Evolutionary conservation across 2,329 filamentous ascomycete genomes (phyloP).

Genomic region (Zymoseptoria tritici): DNA sequence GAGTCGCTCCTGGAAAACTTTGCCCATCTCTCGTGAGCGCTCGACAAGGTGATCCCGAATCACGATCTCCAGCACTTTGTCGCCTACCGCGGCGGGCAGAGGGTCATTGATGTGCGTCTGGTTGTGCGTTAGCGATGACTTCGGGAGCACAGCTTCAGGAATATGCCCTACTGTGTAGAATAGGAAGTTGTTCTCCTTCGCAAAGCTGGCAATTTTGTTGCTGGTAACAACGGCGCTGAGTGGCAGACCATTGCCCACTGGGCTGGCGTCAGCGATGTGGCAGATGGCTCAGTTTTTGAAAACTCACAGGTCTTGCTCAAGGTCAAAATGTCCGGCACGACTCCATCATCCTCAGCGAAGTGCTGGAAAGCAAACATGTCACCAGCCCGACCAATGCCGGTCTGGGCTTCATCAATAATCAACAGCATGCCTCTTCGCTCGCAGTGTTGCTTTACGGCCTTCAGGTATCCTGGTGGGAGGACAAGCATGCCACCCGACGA

Average conservation of each 20-base stretch:
- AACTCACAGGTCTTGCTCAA: constrained; percentile 22
- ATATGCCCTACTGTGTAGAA: constrained; percentile 19
- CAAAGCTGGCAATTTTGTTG: constrained; percentile 15
- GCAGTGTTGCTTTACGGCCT: constrained; percentile 48
- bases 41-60: constrained; percentile 21
- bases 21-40: constrained; percentile 14
- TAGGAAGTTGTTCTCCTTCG: constrained; percentile 21
- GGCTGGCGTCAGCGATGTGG: constrained; percentile 45
- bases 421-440: constrained; percentile 49
- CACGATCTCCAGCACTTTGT: constrained; percentile 28
- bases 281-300: constrained; percentile 46
- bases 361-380: constrained; percentile 54
- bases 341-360: constrained; percentile 31
- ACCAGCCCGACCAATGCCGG: constrained; percentile 48
- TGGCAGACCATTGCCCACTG: constrained; percentile 26
- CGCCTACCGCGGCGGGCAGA: constrained; percentile 24
- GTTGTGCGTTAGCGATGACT: constrained; percentile 15
- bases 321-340: constrained; percentile 43
- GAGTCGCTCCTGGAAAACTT: constrained; percentile 19
- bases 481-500: constrained; percentile 54
- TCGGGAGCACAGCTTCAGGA: constrained; percentile 9
- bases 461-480: constrained; percentile 52
- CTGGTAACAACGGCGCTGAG: constrained; percentile 25
- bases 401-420: constrained; percentile 56
- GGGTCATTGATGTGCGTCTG: constrained; percentile 29